A percentile compares a stretch with the other conserved stretches of the same genome.
Conservation (phyloP, 2,329 filamentous ascomycete species). For the Microcyclospora tardicrescens region DNA sequence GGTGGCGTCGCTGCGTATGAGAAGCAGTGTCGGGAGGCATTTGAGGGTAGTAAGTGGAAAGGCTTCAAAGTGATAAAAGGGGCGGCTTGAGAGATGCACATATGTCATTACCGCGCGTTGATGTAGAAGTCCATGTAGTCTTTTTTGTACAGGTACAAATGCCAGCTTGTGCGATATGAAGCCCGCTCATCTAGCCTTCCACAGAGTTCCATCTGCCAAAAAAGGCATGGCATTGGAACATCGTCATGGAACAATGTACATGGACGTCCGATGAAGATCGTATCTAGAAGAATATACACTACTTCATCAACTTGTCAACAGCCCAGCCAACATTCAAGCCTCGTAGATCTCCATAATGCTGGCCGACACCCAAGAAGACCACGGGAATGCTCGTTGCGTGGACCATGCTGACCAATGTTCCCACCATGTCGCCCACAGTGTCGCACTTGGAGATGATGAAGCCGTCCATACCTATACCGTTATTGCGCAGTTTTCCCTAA, state of each 20-base stretch:
- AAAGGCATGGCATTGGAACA: no score
- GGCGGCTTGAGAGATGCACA: no score
- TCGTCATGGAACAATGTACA: no score
- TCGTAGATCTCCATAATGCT: conserved; percentile 54
- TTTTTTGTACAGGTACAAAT: no score
- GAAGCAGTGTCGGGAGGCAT: conserved; percentile 25
- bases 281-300: conserved; percentile 4
- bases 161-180: no score
- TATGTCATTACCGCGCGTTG: no score
- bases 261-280: no score
- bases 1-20: conserved; percentile 26
- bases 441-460: conserved; percentile 99
- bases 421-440: conserved; percentile 98
- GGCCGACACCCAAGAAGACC: conserved; percentile 68
- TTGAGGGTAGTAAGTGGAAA: conserved; percentile 25
- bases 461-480: conserved; percentile 71
- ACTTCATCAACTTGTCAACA: conserved; percentile 47
- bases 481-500: conserved; percentile 19
- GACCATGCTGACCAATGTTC: conserved; percentile 88
- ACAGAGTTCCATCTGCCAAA: no score
- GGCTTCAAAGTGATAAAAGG: conserved; percentile 16
- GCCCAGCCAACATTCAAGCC: conserved; percentile 53
- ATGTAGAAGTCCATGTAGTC: no score
- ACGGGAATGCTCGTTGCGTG: conserved; percentile 92
- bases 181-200: no score